Evolutionary conservation across 2,329 filamentous ascomycete genomes (phyloP), one percentile per base, ranked within the genome.

Genomic region (Chaetomium strumarium): DNA sequence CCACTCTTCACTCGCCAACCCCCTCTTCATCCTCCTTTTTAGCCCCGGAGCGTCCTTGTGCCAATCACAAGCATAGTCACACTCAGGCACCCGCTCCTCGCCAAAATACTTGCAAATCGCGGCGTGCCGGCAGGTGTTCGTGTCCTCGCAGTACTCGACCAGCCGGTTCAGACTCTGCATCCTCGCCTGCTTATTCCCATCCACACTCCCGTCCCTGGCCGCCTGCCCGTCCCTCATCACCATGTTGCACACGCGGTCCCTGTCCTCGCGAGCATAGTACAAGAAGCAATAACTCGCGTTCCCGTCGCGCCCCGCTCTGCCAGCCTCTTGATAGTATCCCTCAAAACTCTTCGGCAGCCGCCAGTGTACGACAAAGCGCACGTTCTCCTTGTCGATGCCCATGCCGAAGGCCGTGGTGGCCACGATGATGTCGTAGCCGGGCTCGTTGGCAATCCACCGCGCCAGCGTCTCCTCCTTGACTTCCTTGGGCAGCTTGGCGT

Each of bases 351-450:
- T 95, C 10, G 92, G 89, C 10, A 96, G 78, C 54, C 90, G 87
- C 90, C 92, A 97, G 69, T 97, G 92, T 1, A 93, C 84, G 1
- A 97, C 91, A 63, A 96, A 96, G 2, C 92, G 86, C 11, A 97
- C 92, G 61, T 95, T 86, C 48, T 93, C 84, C 68, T 96, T 96
- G 69, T 97, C 91, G 58, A 97, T 96, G 24, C 92, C 92, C 92
- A 97, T 97, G 2, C 92, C 92, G 63, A 97, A 97, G 0, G 92
- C 92, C 1, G 90, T 97, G 0, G 92, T 97, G 1, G 92, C 92
- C 29, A 96, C 90, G 55, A 97, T 92, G 45, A 97, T 83, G 66
- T 93, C 90, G 70, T 93, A 96, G 1, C 86, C 86, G 24, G 79
- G 76, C 49, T 81, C 79, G 66, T 89, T 87, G 50, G 78, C 76